phyloP scores from a whole-genome alignment of 257 asterid species.

The Ophiorrhiza pumila region DNA sequence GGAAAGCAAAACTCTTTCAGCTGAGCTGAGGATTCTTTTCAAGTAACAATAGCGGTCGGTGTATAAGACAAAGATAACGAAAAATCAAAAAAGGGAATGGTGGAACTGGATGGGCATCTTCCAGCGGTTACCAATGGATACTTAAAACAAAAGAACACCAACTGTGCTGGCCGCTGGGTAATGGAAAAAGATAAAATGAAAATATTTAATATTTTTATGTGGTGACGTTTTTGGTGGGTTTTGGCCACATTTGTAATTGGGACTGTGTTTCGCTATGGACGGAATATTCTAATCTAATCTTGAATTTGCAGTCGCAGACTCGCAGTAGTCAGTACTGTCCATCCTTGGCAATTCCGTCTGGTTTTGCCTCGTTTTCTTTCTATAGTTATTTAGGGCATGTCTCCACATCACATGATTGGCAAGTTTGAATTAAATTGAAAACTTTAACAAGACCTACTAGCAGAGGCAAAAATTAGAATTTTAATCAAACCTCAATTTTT shows the following conservation, averaged over 20 bases:
- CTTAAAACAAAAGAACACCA: not conserved
- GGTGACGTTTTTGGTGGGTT: slow-evolving; percentile 6
- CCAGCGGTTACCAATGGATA: slow-evolving; percentile 11
- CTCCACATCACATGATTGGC: too few relatives aligned
- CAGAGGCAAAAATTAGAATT: too few relatives aligned
- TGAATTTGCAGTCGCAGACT: not conserved
- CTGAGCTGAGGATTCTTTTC: not conserved
- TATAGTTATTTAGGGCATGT: too few relatives aligned
- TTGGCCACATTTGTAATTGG: slow-evolving; percentile 21
- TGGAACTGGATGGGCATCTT: not conserved
- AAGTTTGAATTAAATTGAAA: too few relatives aligned
- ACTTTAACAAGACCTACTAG: too few relatives aligned
- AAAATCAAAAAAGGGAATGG: not conserved
- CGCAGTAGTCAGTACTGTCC: too few relatives aligned
- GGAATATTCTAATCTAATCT: slow-evolving; percentile 14
- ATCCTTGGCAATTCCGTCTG: not conserved
- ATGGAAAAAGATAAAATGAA: not conserved
- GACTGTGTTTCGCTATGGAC: not conserved
- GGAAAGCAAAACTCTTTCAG: not conserved
- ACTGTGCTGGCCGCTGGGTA: not conserved
- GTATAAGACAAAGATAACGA: slow-evolving; percentile 1
- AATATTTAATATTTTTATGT: too few relatives aligned
- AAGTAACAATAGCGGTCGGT: not conserved
- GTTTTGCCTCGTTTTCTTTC: not conserved
- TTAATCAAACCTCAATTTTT: too few relatives aligned